phyloP scores from a whole-genome alignment of 371 early-diverging fungal genomes.

The Zychaea mexicana region DNA sequence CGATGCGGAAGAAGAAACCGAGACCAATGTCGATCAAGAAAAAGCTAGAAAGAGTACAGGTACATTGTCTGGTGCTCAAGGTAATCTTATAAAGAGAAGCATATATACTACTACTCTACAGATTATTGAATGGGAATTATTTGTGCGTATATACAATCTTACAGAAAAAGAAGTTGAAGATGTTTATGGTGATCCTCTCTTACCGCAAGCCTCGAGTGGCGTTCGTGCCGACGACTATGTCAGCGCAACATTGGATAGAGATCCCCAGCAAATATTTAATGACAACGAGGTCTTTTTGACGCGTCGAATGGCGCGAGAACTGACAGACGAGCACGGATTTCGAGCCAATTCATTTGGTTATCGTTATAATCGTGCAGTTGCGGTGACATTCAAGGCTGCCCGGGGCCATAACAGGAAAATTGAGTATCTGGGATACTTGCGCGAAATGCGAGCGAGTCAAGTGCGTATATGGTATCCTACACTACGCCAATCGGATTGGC shows the following conservation, averaged over 20 bases:
- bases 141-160: too few species aligned
- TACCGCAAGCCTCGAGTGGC: neutral
- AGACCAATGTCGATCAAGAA: neutral
- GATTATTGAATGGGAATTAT: too few species aligned
- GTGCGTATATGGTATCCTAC: slow-evolving; percentile 44
- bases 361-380: slow-evolving; percentile 47
- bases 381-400: slow-evolving; percentile 28
- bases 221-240: slow-evolving; percentile 30
- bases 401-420: slow-evolving; percentile 11
- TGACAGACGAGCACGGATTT: slow-evolving; percentile 48
- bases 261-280: slow-evolving; percentile 46
- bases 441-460: slow-evolving; percentile 34
- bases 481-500: slow-evolving; percentile 37
- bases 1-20: slow-evolving; percentile 15
- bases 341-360: slow-evolving; percentile 55
- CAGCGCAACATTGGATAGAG: slow-evolving; percentile 32
- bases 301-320: slow-evolving; percentile 47
- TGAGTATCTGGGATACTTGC: slow-evolving; percentile 34
- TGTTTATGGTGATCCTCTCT: neutral
- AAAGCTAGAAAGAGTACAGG: too few species aligned
- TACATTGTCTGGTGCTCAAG: too few species aligned
- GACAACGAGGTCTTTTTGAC: slow-evolving; percentile 60
- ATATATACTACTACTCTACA: too few species aligned
- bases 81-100: too few species aligned
- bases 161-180: neutral